Conservation (phyloP, 2,329 filamentous ascomycete species). For the Lasiodiplodia citricola region DNA sequence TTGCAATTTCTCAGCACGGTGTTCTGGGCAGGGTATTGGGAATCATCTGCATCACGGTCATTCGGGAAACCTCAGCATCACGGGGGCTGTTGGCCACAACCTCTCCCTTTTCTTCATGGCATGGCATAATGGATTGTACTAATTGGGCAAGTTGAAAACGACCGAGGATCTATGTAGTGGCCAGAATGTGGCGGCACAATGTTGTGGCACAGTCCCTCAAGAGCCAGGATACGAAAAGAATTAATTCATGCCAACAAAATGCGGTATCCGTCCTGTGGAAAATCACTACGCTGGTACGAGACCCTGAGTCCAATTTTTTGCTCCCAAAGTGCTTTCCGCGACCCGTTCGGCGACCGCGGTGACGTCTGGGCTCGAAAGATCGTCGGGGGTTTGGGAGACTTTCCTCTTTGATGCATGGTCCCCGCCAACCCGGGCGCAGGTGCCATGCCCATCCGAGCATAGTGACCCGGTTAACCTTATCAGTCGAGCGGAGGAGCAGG, state of each 20-base stretch:
- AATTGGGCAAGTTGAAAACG: background rate
- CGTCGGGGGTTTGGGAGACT: constrained; percentile 14
- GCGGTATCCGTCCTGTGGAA: constrained; percentile 4
- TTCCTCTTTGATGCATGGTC: constrained; percentile 16
- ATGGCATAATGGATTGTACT: constrained; percentile 15
- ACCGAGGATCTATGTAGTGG: constrained; percentile 7
- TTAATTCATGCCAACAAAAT: background rate
- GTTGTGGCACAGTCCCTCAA: constrained; percentile 6
- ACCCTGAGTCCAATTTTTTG: constrained; percentile 9
- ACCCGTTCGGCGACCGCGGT: background rate
- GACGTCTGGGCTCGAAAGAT: background rate
- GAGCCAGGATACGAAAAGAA: background rate
- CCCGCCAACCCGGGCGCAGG: constrained; percentile 6
- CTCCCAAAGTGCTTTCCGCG: constrained; percentile 10
- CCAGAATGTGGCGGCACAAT: constrained; percentile 2
- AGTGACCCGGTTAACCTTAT: constrained; percentile 19
- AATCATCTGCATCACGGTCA: constrained; percentile 21
- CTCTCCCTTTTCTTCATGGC: constrained; percentile 11
- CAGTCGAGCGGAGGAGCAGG: constrained; percentile 20
- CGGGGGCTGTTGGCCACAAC: background rate
- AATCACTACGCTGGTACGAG: background rate
- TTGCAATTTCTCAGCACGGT: constrained; percentile 8
- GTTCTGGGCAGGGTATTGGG: background rate
- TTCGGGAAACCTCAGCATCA: constrained; percentile 12
- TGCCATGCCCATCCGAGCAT: constrained; percentile 3